phyloP scores from a whole-genome alignment of 2,329 filamentous ascomycete genomes.

The Stenocarpella maydis region DNA sequence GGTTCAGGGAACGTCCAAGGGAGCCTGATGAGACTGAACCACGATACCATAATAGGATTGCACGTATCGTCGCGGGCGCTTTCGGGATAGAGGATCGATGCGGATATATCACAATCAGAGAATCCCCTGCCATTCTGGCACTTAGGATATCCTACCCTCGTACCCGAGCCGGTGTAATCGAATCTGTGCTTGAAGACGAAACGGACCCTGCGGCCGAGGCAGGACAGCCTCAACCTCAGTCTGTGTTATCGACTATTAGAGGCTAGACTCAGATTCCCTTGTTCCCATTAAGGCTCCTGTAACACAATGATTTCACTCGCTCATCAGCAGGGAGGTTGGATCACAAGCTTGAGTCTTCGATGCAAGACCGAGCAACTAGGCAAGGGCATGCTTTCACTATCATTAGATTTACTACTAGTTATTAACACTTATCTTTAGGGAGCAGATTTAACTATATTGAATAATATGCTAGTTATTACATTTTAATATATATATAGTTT shows the following conservation, averaged over 20 bases:
- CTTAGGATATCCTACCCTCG: not conserved
- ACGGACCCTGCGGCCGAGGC: not conserved
- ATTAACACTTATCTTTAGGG: too few species aligned
- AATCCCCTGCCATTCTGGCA: not conserved
- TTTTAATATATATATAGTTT: too few species aligned
- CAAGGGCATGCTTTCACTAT: too few species aligned
- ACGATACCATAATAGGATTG: not conserved
- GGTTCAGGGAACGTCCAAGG: not conserved
- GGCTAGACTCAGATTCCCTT: not conserved
- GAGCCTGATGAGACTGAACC: not conserved
- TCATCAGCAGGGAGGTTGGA: not conserved
- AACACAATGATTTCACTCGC: not conserved
- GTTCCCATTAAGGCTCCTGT: not conserved
- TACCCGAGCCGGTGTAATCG: too few species aligned
- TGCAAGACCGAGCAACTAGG: too few species aligned
- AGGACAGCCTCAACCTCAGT: not conserved
- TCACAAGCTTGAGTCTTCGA: too few species aligned
- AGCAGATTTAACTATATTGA: too few species aligned
- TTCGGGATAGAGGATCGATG: not conserved
- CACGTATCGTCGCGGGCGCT: not conserved
- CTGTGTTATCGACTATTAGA: not conserved
- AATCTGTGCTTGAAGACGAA: not conserved
- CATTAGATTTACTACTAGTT: too few species aligned
- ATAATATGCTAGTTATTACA: too few species aligned
- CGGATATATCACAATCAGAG: not conserved